A percentile compares a stretch with the other conserved stretches of the same genome.
phyloP scores from a whole-genome alignment of 2,329 filamentous ascomycete genomes.

The Didymella lethalis region DNA sequence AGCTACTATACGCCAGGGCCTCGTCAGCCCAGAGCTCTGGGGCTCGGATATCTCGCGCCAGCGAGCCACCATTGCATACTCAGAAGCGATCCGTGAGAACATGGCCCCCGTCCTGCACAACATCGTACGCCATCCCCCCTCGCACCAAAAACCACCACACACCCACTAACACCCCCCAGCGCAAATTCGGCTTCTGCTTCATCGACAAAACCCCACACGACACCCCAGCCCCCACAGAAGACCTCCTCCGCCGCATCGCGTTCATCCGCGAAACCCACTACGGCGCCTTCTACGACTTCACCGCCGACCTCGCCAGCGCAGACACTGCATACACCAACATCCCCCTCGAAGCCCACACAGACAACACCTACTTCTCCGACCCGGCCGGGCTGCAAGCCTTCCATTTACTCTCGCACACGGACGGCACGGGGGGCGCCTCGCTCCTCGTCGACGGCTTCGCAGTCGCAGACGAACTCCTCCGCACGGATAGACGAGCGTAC shows the following conservation, averaged over 20 bases:
- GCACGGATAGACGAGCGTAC: slow-evolving; percentile 65
- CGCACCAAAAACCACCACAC: background rate
- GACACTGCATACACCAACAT: slow-evolving; percentile 93
- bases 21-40: slow-evolving; percentile 51
- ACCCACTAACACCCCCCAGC: slow-evolving; percentile 55
- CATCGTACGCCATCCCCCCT: slow-evolving; percentile 58
- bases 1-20: slow-evolving; percentile 46
- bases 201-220: slow-evolving; percentile 69
- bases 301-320: slow-evolving; percentile 83
- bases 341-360: slow-evolving; percentile 84
- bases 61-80: slow-evolving; percentile 68
- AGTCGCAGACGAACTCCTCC: slow-evolving; percentile 68
- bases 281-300: slow-evolving; percentile 85
- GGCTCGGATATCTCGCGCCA: slow-evolving; percentile 35
- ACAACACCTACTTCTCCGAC: slow-evolving; percentile 95
- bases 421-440: slow-evolving; percentile 74
- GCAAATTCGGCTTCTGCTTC: slow-evolving; percentile 77
- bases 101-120: slow-evolving; percentile 63
- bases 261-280: slow-evolving; percentile 94
- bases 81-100: slow-evolving; percentile 62
- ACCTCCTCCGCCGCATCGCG: slow-evolving; percentile 80
- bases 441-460: slow-evolving; percentile 87
- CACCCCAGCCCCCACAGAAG: slow-evolving; percentile 73
- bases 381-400: slow-evolving; percentile 91
- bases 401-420: slow-evolving; percentile 83